Percentiles rank a stretch among this genome's conserved stretches.
phyloP scores from a whole-genome alignment of 2,329 filamentous ascomycete species.

The Stachybotrys chlorohalonatus region DNA sequence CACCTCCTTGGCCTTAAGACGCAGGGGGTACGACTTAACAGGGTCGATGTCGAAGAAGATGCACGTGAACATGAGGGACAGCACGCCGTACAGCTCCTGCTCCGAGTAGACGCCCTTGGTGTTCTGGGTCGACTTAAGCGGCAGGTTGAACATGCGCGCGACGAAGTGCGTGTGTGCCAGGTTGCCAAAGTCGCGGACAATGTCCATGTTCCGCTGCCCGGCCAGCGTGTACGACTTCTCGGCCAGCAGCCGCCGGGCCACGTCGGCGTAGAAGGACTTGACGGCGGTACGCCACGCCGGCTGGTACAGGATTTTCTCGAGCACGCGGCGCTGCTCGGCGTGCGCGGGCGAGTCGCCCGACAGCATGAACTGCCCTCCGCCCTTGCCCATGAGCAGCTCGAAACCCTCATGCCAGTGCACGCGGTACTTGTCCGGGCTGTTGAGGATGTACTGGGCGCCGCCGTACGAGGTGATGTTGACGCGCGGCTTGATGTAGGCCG shows the following conservation, averaged over 20 bases:
- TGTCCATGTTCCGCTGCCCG: conserved; percentile 52
- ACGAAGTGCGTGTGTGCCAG: conserved; percentile 56
- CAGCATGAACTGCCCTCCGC: conserved; percentile 47
- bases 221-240: conserved; percentile 56
- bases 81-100: conserved; percentile 50
- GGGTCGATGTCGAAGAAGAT: conserved; percentile 60
- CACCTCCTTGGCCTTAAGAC: conserved; percentile 47
- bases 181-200: conserved; percentile 63
- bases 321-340: conserved; percentile 39
- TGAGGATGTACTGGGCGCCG: conserved; percentile 52
- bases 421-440: conserved; percentile 52
- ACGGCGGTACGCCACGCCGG: conserved; percentile 54
- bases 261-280: conserved; percentile 58
- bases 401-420: conserved; percentile 57
- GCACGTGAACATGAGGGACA: conserved; percentile 56
- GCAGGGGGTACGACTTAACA: conserved; percentile 56
- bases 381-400: conserved; percentile 49
- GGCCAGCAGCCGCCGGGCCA: conserved; percentile 50
- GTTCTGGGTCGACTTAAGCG: conserved; percentile 53
- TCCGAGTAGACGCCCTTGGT: conserved; percentile 49
- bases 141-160: conserved; percentile 53
- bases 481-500: conserved; percentile 37
- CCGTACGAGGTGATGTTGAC: conserved; percentile 52
- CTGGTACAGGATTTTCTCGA: conserved; percentile 50
- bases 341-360: conserved; percentile 40